Conservation (phyloP, 805 yeast species). For the Saccharomyces paradoxus region DNA sequence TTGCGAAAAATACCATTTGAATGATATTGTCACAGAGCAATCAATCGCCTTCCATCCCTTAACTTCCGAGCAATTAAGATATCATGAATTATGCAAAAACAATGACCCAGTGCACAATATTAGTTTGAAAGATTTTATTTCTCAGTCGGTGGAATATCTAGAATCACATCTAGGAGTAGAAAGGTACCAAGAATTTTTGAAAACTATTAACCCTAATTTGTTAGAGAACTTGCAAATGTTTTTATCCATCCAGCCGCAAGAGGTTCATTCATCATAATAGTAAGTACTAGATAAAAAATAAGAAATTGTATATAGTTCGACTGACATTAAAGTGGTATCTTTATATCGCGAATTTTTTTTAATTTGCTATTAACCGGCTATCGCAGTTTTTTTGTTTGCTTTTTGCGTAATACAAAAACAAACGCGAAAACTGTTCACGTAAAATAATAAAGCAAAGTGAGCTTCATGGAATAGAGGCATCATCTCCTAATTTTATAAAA, state of each 20-base stretch:
- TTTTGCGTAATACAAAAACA: not conserved
- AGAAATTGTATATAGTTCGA: not conserved
- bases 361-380: not conserved
- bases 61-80: constrained; percentile 38
- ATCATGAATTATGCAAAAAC: constrained; percentile 30
- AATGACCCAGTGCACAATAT: constrained; percentile 50
- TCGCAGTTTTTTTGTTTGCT: not conserved
- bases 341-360: not conserved
- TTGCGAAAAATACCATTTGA: constrained; percentile 43
- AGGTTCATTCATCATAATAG: not conserved
- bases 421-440: not conserved
- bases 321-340: not conserved
- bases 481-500: not conserved
- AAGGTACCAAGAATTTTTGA: constrained; percentile 18
- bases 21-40: constrained; percentile 33
- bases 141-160: constrained; percentile 23
- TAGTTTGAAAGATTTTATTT: constrained; percentile 40
- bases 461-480: not conserved
- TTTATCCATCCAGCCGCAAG: constrained; percentile 10
- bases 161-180: constrained; percentile 21
- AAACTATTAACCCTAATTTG: constrained; percentile 15
- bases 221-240: constrained; percentile 25
- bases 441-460: not conserved
- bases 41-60: constrained; percentile 19
- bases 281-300: not conserved